Base-by-base conservation (phyloP, 306 rosid genomes). In the Mucuna pruriens region DNA sequence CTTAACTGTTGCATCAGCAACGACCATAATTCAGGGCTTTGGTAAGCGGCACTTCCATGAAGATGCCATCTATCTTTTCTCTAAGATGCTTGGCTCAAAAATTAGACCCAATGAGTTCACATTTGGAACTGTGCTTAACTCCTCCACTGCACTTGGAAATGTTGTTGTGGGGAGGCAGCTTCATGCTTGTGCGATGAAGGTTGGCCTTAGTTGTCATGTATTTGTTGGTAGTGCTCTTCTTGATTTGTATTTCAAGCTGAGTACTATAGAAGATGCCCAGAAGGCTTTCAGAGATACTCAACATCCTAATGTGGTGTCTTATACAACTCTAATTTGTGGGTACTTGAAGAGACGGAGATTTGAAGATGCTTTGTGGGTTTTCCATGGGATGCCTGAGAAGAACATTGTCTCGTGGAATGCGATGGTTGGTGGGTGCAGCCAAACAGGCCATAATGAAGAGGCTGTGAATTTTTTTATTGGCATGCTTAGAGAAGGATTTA, bases 391-490 rank as follows among this genome's bases (percentile, higher is more conserved):
- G 97, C 97, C 95, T 2, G 90, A 89, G 91, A 90, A 87, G 83
- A 95, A 95, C 39, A 68, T 89, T 9, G 89, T 95, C 9, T 91
- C 98, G 0, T 95, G 98, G 98, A 92, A 91, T 85, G 92, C 94
- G 0, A 89, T 95, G 92, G 88, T 93, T 70, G 83, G 95, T 17
- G 97, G 97, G 82, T 91, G 86, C 77, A 91, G 97, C 82, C 97
- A 93, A 82, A 89, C 87, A 55, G 99, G 99, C 0, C 90, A 90
- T 60, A 92, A 88, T 44, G 99, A 95, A 83, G 93, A 89, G 64
- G 97, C 97, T 62, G 90, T 91, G 44, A 83, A 81, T 45, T 81
- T 91, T 73, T 92, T 92, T 36, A 78, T 90, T 42, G 87, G 83
- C 55, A 86, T 95, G 95, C 89, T 95, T 74, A 84, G 87, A 64